phyloP scores from a whole-genome alignment of 208 protist species.

The Leishmania major region DNA sequence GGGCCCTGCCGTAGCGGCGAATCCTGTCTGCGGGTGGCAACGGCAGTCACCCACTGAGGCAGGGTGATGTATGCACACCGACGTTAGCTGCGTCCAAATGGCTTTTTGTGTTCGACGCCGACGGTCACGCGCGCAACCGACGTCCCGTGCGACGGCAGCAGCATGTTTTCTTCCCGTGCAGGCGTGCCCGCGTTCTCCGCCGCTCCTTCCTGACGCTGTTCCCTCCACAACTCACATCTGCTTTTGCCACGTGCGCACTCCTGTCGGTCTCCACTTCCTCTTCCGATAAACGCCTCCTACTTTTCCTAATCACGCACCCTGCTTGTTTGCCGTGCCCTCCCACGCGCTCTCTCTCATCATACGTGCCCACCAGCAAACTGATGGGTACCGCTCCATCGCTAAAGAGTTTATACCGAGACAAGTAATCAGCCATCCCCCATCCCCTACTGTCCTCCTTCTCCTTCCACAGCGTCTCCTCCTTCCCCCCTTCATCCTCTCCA shows the following conservation, averaged over 20 bases:
- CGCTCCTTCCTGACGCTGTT: not conserved
- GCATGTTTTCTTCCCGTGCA: not conserved
- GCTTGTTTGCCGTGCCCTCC: not conserved
- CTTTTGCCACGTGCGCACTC: not conserved
- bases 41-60: not conserved
- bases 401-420: not conserved
- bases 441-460: not conserved
- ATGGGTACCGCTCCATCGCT: not conserved
- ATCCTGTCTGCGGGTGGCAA: not conserved
- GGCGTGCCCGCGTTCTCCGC: not conserved
- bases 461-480: not conserved
- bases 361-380: not conserved
- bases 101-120: not conserved
- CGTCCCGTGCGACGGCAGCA: not conserved
- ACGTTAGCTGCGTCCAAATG: not conserved
- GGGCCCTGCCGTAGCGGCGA: not conserved
- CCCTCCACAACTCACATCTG: not conserved
- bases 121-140: not conserved
- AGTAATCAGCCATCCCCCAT: not conserved
- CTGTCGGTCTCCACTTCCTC: not conserved
- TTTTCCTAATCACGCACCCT: not conserved
- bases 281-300: not conserved
- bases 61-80: not conserved
- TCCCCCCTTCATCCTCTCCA: too few relatives aligned
- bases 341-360: not conserved